Base-by-base conservation (phyloP, 148 eudicot species). In the Arctostaphylos glauca region DNA sequence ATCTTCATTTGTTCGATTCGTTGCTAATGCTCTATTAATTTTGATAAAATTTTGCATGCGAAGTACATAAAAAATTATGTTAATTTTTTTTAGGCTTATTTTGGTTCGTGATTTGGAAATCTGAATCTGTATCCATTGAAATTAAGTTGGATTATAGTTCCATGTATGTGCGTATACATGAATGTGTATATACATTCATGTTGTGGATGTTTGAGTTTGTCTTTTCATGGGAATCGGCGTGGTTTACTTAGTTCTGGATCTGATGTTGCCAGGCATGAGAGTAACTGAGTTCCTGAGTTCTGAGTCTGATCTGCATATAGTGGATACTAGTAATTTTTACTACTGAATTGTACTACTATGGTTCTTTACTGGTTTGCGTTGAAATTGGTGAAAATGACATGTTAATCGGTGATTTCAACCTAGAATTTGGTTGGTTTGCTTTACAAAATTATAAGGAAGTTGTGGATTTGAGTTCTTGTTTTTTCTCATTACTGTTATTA, bases 171-270 rank as follows among this genome's bases (percentile, higher is more conserved):
- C 9, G 46, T 16, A 62, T 31, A 58, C 46, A 66, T 66, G 52
- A n/a, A 46, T 9, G 50, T 75, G n/a, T 62, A 76, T 82, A 9
- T 49, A 16, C 43, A 12, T 4, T 41, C 68, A 3, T 21, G 49
- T 66, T 21, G 49, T 66, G 72, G 50, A 78, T 78, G 81, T 78
- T 53, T 50, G 52, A 46, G n/a, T 70, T 83, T 78, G 16, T 5
- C 2, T 56, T 56, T 56, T 56, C 21, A 18, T 56, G 62, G 62
- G 31, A 31, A 31, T 31, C 38, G 38, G 38, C 38, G 38, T 31
- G 38, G 38, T 31, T 31, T 31, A 31, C 38, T 31, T 31, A 31
- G 38, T 31, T 31, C 38, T 31, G 74, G 81, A 64, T 80, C 82
- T 66, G 82, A 66, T 48, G 43, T 66, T 47, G 21, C 2, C 13